phyloP scores from a whole-genome alignment of 148 eudicot genomes.

The Cornus controversa region DNA sequence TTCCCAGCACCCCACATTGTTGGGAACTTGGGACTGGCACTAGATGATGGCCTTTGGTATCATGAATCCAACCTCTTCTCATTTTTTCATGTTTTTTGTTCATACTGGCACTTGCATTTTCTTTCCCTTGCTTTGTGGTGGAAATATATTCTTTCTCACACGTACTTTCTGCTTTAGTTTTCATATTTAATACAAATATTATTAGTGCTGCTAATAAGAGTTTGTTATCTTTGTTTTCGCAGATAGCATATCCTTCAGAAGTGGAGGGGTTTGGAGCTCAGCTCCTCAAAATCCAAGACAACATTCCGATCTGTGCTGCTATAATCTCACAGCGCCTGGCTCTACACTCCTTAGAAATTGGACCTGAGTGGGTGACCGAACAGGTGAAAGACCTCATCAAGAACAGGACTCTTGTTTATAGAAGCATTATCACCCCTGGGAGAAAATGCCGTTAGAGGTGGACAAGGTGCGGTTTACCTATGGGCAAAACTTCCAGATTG shows the following conservation, averaged over 20 bases:
- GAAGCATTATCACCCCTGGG: conserved; percentile 78
- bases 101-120: too few species aligned
- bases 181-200: neutral
- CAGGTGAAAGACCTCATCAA: conserved; percentile 66
- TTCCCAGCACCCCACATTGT: too few species aligned
- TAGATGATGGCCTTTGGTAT: too few species aligned
- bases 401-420: conserved; percentile 54
- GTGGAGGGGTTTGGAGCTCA: conserved; percentile 63
- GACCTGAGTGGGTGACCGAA: conserved; percentile 76
- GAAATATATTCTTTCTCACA: too few species aligned
- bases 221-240: conserved; percentile 16
- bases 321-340: conserved; percentile 80
- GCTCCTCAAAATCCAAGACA: conserved; percentile 89
- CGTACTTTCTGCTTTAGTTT: too few species aligned
- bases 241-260: conserved; percentile 89
- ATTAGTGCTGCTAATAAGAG: too few species aligned
- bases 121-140: too few species aligned
- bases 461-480: conserved; percentile 94
- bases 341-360: conserved; percentile 66
- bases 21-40: too few species aligned
- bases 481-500: conserved; percentile 87
- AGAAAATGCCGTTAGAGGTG: conserved; percentile 69
- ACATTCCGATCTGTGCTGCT: conserved; percentile 93
- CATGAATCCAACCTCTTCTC: too few species aligned
- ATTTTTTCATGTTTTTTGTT: too few species aligned